Conservation (phyloP, 805 yeast species). For the Candida railenensis region DNA sequence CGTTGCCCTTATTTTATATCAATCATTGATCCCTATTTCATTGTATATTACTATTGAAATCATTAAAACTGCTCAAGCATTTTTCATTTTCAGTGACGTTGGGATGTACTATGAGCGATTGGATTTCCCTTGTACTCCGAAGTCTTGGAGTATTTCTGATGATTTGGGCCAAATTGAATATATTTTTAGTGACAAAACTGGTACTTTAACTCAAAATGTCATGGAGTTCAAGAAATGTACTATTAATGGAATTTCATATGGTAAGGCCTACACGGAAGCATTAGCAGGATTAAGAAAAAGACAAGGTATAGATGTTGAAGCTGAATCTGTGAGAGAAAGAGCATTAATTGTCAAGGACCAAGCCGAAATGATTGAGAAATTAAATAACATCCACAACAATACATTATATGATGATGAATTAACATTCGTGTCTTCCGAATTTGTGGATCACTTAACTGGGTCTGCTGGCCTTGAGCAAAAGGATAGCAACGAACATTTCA, state of each 20-base stretch:
- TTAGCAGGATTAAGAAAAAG: slow-evolving; percentile 75
- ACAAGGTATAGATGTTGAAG: slow-evolving; percentile 72
- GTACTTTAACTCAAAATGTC: slow-evolving; percentile 78
- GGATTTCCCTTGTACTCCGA: slow-evolving; percentile 82
- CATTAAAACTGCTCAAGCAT: slow-evolving; percentile 79
- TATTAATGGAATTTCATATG: slow-evolving; percentile 69
- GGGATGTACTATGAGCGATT: slow-evolving; percentile 64
- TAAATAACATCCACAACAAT: slow-evolving; percentile 14
- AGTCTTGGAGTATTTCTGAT: slow-evolving; percentile 83
- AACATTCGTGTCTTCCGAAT: slow-evolving; percentile 67
- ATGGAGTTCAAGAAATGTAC: slow-evolving; percentile 87
- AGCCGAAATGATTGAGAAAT: slow-evolving; percentile 50
- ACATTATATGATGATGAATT: slow-evolving; percentile 56
- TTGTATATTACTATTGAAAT: slow-evolving; percentile 80
- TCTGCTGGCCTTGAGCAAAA: slow-evolving; percentile 51
- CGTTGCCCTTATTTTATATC: slow-evolving; percentile 74
- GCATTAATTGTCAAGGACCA: slow-evolving; percentile 57
- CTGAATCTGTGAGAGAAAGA: slow-evolving; percentile 53
- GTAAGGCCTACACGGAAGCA: slow-evolving; percentile 82
- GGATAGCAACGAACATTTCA: slow-evolving; percentile 65
- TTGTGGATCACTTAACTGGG: slow-evolving; percentile 63
- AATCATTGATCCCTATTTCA: slow-evolving; percentile 80
- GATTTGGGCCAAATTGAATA: slow-evolving; percentile 86
- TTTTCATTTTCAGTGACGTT: slow-evolving; percentile 73
- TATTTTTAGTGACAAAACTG: slow-evolving; percentile 81